These are phyloP conservation scores for Leishmania turanica DNA, from an alignment of 208 protist genomes.

Conservation along the genomic window DNA sequence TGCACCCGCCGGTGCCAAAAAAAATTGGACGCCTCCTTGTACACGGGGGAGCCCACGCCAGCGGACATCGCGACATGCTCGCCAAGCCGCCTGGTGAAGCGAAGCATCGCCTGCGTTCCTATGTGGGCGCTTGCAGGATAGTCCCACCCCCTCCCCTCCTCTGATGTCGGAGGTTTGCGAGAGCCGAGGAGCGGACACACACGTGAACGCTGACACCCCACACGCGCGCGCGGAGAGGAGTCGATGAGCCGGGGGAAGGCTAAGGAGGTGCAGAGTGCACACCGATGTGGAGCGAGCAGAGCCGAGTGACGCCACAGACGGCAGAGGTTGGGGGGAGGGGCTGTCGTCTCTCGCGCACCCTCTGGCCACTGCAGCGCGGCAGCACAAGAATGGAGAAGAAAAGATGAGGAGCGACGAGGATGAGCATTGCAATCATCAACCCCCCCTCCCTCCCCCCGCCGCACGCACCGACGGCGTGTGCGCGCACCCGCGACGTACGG, in stretches of 20 bases:
- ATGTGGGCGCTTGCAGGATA: not conserved
- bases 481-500: not conserved
- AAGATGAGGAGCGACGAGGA: not conserved
- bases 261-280: not conserved
- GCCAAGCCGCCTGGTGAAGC: constrained; percentile 3
- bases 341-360: not conserved
- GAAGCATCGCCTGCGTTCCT: not conserved
- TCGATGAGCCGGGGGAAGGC: not conserved
- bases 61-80: constrained; percentile 27
- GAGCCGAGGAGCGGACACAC: not conserved
- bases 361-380: not conserved
- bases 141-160: not conserved
- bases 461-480: not conserved
- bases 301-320: not conserved
- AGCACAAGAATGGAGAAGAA: constrained; percentile 2
- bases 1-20: constrained; percentile 27
- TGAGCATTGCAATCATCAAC: not conserved
- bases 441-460: not conserved
- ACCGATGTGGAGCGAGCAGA: not conserved
- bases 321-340: not conserved
- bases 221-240: not conserved
- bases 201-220: not conserved
- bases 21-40: not conserved
- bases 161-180: not conserved
- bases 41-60: constrained; percentile 3